These are phyloP conservation scores for Aphanoascus verrucosus DNA, from an alignment of 2,329 filamentous ascomycete genomes.

Conservation along the genomic window DNA sequence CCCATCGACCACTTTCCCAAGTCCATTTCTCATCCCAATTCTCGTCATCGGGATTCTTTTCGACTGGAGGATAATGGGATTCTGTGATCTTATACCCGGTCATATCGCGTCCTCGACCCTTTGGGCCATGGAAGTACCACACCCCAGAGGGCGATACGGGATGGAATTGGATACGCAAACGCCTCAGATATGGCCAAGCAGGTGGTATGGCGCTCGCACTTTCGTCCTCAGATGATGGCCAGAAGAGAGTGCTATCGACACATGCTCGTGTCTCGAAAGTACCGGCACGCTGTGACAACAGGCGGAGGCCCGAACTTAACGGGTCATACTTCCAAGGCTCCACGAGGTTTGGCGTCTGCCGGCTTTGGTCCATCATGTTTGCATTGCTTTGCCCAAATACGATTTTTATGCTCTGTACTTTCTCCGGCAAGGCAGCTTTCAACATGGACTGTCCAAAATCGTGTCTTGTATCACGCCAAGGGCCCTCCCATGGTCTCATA, in stretches of 20 bases:
- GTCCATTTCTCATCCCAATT: conserved; percentile 1
- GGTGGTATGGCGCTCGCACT: conserved; percentile 22
- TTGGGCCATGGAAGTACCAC: conserved; percentile 11
- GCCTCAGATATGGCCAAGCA: conserved; percentile 6
- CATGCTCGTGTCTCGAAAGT: neutral
- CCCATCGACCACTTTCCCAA: neutral
- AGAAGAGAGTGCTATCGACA: conserved; percentile 9
- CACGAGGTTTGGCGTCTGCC: conserved; percentile 1
- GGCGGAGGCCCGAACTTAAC: conserved; percentile 6
- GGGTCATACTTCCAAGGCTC: conserved; percentile 9
- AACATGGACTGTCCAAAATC: conserved; percentile 7
- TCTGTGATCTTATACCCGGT: conserved; percentile 4
- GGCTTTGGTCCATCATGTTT: conserved; percentile 1
- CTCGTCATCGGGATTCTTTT: conserved; percentile 6
- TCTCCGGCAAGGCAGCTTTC: conserved; percentile 1
- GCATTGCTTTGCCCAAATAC: neutral
- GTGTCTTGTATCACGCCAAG: conserved; percentile 13
- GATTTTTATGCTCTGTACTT: conserved; percentile 1
- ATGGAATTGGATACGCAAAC: conserved; percentile 5
- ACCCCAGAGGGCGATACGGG: conserved; percentile 9
- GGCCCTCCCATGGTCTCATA: too few relatives aligned
- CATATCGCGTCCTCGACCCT: conserved; percentile 1
- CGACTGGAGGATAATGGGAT: conserved; percentile 7
- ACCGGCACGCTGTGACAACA: conserved; percentile 5
- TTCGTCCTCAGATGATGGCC: conserved; percentile 5